Conservation (phyloP, 305 asterid species). For the Fraxinus albicans region DNA sequence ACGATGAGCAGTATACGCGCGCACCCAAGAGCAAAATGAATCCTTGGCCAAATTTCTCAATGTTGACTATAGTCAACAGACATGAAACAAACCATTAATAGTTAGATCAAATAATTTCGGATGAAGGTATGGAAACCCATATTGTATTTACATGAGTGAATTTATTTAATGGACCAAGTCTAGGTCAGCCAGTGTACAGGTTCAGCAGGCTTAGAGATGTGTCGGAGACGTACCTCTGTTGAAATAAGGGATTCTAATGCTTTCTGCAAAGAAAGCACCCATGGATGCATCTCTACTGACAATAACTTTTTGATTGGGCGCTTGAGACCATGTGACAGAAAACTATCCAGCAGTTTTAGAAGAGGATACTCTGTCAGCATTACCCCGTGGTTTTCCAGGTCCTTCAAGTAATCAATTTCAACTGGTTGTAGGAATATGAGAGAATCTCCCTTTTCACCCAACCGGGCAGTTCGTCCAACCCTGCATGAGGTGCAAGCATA, state of each 20-base stretch:
- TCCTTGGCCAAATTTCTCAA: constrained; percentile 60
- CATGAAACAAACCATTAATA: constrained; percentile 6
- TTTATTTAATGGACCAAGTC: not conserved
- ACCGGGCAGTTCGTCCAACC: constrained; percentile 98
- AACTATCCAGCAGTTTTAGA: constrained; percentile 63
- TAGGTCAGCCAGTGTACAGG: not conserved
- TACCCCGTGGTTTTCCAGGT: constrained; percentile 82
- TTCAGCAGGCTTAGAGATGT: not conserved
- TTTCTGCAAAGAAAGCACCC: constrained; percentile 74
- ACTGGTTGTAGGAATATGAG: constrained; percentile 74
- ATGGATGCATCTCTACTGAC: constrained; percentile 82
- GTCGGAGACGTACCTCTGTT: constrained; percentile 41
- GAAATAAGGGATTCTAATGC: constrained; percentile 70
- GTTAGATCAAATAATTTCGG: constrained; percentile 4
- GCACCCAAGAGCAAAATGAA: constrained; percentile 90
- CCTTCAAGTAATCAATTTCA: constrained; percentile 76
- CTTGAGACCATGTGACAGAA: constrained; percentile 42
- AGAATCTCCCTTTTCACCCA: constrained; percentile 85
- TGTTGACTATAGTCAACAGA: constrained; percentile 44
- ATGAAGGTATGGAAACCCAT: not conserved
- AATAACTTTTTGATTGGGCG: constrained; percentile 53
- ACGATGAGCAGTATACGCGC: constrained; percentile 92
- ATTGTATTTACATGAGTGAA: not conserved
- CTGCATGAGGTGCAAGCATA: constrained; percentile 40
- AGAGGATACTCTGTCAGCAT: constrained; percentile 68